phyloP scores from a whole-genome alignment of 371 early-diverging fungal genomes.

The Cokeromyces recurvatus region DNA sequence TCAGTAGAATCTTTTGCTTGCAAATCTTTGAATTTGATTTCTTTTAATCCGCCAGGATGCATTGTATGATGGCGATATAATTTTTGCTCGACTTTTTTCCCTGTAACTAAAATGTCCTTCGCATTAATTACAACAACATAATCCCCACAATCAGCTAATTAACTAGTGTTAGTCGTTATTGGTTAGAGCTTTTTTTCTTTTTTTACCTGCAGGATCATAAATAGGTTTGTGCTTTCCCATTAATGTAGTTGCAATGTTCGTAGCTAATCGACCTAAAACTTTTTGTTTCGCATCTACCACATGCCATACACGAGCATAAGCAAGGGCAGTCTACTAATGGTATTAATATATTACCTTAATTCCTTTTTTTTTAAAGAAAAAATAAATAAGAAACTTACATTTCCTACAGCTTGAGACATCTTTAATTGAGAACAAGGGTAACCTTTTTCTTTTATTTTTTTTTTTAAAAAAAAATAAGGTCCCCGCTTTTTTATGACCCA shows the following conservation, averaged over 20 bases:
- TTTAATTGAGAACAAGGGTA: background rate
- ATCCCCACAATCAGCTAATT: slow-evolving; percentile 91
- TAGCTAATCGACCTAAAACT: slow-evolving; percentile 85
- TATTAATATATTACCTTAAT: too few relatives aligned
- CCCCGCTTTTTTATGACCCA: too few relatives aligned
- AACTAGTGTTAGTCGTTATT: background rate
- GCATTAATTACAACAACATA: slow-evolving; percentile 97
- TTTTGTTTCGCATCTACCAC: slow-evolving; percentile 90
- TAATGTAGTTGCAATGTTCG: slow-evolving; percentile 86
- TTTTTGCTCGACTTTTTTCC: slow-evolving; percentile 86
- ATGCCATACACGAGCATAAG: slow-evolving; percentile 95
- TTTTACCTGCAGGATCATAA: slow-evolving; percentile 84
- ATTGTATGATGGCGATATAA: slow-evolving; percentile 88
- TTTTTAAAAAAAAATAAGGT: too few relatives aligned
- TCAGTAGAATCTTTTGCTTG: slow-evolving; percentile 77
- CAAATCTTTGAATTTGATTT: slow-evolving; percentile 70
- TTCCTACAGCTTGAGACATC: slow-evolving; percentile 68
- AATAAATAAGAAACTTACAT: slow-evolving; percentile 33
- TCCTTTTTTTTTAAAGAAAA: too few relatives aligned
- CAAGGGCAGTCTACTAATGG: slow-evolving; percentile 78
- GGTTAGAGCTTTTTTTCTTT: background rate
- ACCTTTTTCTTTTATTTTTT: too few relatives aligned
- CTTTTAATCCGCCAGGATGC: slow-evolving; percentile 90
- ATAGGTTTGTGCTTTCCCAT: slow-evolving; percentile 98
- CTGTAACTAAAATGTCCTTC: slow-evolving; percentile 76